Percentiles rank a stretch among this genome's conserved stretches.
phyloP scores from a whole-genome alignment of 768 basidiomycete genomes.

The Rhodotorula paludigena region DNA sequence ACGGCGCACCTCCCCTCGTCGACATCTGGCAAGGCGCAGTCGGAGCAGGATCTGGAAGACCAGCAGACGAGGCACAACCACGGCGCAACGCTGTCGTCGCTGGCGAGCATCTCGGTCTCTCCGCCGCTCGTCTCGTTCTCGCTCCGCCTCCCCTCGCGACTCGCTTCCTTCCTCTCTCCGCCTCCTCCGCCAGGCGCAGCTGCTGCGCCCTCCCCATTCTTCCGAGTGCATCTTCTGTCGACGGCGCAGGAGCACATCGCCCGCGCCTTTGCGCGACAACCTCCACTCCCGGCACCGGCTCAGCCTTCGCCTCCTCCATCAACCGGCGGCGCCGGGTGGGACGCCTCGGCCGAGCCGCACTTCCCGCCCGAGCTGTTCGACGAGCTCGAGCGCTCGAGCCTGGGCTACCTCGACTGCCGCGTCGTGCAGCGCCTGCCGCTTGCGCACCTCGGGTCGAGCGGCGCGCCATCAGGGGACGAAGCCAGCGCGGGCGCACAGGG shows the following conservation, averaged over 20 bases:
- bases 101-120: conserved; percentile 83
- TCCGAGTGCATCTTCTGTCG: conserved; percentile 78
- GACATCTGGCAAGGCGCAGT: not conserved
- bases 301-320: conserved; percentile 46
- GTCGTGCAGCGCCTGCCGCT: conserved; percentile 64
- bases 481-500: conserved; percentile 5
- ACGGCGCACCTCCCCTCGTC: conserved; percentile 59
- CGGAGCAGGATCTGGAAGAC: conserved; percentile 28
- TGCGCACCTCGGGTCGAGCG: conserved; percentile 49
- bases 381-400: conserved; percentile 44
- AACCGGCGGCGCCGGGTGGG: conserved; percentile 48
- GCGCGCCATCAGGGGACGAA: conserved; percentile 1
- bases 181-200: conserved; percentile 46
- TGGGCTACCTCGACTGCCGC: conserved; percentile 70
- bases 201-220: conserved; percentile 31
- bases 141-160: conserved; percentile 79
- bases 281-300: conserved; percentile 16
- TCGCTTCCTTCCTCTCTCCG: conserved; percentile 57
- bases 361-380: conserved; percentile 51
- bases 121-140: conserved; percentile 88
- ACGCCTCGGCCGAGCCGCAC: conserved; percentile 55
- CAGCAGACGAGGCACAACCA: conserved; percentile 53
- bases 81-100: conserved; percentile 89
- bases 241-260: conserved; percentile 62
- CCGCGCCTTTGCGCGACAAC: conserved; percentile 63